Percentiles rank a stretch among this genome's conserved stretches.
Evolutionary conservation across 2,329 filamentous ascomycete genomes (phyloP).

Genomic region (Samsoniella hepiali): DNA sequence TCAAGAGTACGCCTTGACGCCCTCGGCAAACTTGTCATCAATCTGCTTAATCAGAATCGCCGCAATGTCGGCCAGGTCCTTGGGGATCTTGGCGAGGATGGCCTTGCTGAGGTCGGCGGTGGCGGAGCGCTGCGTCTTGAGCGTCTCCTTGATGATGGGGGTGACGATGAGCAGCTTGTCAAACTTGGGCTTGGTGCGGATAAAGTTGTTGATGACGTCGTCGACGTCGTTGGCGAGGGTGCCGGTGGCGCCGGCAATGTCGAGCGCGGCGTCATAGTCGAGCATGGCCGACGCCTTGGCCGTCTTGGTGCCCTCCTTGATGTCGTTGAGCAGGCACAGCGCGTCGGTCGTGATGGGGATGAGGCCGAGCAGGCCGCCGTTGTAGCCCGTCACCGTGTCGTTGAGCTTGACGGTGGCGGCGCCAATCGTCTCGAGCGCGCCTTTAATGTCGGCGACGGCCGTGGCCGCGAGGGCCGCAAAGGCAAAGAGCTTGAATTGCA

Average conservation of each 20-base stretch:
- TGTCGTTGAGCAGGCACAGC: constrained; percentile 36
- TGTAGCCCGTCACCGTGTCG: constrained; percentile 35
- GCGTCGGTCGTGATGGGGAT: constrained; percentile 41
- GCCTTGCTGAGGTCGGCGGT: constrained; percentile 37
- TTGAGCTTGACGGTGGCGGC: constrained; percentile 34
- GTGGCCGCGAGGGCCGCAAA: constrained; percentile 24
- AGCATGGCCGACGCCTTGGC: constrained; percentile 39
- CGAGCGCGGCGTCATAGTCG: constrained; percentile 36
- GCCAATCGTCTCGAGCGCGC: constrained; percentile 35
- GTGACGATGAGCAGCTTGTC: constrained; percentile 37
- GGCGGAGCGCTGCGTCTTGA: constrained; percentile 40
- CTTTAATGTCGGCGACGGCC: constrained; percentile 33
- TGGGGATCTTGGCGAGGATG: constrained; percentile 40
- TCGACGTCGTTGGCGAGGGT: constrained; percentile 38
- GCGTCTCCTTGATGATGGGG: constrained; percentile 41
- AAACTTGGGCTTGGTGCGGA: constrained; percentile 42
- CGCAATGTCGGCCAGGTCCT: constrained; percentile 31
- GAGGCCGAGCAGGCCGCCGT: constrained; percentile 36
- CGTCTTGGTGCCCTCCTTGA: constrained; percentile 37
- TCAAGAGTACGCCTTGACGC: constrained; percentile 32
- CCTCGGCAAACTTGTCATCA: constrained; percentile 36
- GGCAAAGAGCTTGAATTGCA: constrained; percentile 20
- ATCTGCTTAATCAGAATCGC: constrained; percentile 37
- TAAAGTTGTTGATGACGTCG: constrained; percentile 36
- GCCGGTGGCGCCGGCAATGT: constrained; percentile 36